phyloP scores from a whole-genome alignment of 306 rosid genomes.

The Abrus precatorius region DNA sequence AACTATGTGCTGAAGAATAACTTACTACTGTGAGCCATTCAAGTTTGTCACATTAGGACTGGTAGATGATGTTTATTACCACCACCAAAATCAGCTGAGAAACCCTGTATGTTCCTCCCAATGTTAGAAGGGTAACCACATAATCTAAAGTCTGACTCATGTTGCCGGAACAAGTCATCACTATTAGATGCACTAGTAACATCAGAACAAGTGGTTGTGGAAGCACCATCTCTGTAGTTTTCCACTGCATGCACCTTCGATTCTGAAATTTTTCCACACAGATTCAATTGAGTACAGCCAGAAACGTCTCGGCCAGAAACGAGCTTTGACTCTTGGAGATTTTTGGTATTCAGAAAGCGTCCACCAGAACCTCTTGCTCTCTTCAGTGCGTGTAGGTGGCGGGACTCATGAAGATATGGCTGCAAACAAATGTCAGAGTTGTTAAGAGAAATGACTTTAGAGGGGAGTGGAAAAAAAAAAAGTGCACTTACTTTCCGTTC shows the following conservation, averaged over 20 bases:
- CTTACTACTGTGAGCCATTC: constrained; percentile 33
- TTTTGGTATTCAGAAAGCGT: constrained; percentile 71
- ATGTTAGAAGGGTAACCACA: constrained; percentile 62
- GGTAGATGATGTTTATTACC: constrained; percentile 57
- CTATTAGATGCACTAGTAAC: constrained; percentile 40
- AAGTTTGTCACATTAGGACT: constrained; percentile 51
- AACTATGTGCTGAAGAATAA: constrained; percentile 28
- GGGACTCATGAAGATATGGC: constrained; percentile 87
- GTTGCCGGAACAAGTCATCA: constrained; percentile 51
- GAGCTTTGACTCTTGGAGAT: constrained; percentile 48
- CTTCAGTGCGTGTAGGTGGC: constrained; percentile 78
- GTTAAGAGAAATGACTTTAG: neutral
- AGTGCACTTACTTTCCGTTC: constrained; percentile 66
- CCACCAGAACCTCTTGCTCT: constrained; percentile 85
- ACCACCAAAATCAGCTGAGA: constrained; percentile 18
- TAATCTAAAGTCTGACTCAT: constrained; percentile 55
- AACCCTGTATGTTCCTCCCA: constrained; percentile 51
- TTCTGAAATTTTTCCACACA: constrained; percentile 43
- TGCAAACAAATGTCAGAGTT: constrained; percentile 46
- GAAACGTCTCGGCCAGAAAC: constrained; percentile 41
- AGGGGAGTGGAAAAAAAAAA: neutral
- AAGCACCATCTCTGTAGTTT: constrained; percentile 57
- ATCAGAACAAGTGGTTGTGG: constrained; percentile 45
- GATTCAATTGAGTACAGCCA: constrained; percentile 43
- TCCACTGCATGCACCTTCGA: constrained; percentile 44